Evolutionary conservation across 2,329 filamentous ascomycete species (phyloP).

Genomic region (Fusarium chaquense): DNA sequence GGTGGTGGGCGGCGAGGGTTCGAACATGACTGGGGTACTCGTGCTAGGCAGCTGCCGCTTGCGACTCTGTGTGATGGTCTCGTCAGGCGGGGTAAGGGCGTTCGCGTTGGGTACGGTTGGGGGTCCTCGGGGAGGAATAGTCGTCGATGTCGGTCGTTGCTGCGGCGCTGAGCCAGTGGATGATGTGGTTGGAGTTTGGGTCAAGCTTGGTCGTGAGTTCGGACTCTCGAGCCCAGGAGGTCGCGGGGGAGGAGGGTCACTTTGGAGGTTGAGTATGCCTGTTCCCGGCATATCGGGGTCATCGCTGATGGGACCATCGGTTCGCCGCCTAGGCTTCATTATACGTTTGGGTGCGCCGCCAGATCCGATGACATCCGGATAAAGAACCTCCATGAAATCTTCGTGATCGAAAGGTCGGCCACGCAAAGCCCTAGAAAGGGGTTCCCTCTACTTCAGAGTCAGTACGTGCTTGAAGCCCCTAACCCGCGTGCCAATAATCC

Average conservation of each 20-base stretch:
- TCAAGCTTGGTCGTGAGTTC: constrained; percentile 46
- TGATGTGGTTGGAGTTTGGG: constrained; percentile 48
- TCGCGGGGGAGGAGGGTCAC: constrained; percentile 49
- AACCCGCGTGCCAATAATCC: constrained; percentile 6
- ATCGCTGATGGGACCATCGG: constrained; percentile 60
- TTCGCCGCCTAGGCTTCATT: constrained; percentile 65
- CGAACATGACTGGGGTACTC: constrained; percentile 35
- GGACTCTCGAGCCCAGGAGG: constrained; percentile 45
- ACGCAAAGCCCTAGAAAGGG: constrained; percentile 67
- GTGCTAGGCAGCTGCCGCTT: constrained; percentile 56
- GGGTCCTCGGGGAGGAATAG: constrained; percentile 54
- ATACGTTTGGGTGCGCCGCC: constrained; percentile 70
- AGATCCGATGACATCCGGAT: constrained; percentile 70
- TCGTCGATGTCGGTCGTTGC: constrained; percentile 49
- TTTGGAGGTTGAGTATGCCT: constrained; percentile 59
- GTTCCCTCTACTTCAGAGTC: constrained; percentile 62
- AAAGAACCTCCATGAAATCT: constrained; percentile 70
- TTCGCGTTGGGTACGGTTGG: constrained; percentile 55
- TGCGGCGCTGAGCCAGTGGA: constrained; percentile 41
- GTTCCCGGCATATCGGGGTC: constrained; percentile 63
- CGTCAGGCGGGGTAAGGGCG: constrained; percentile 68
- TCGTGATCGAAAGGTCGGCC: constrained; percentile 71
- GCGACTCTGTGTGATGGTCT: constrained; percentile 58
- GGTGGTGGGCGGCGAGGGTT: constrained; percentile 41
- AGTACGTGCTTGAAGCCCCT: constrained; percentile 31